These are phyloP conservation scores for Elaphomyces granulatus DNA, from an alignment of 495 filamentous ascomycete genomes.

Conservation along the genomic window DNA sequence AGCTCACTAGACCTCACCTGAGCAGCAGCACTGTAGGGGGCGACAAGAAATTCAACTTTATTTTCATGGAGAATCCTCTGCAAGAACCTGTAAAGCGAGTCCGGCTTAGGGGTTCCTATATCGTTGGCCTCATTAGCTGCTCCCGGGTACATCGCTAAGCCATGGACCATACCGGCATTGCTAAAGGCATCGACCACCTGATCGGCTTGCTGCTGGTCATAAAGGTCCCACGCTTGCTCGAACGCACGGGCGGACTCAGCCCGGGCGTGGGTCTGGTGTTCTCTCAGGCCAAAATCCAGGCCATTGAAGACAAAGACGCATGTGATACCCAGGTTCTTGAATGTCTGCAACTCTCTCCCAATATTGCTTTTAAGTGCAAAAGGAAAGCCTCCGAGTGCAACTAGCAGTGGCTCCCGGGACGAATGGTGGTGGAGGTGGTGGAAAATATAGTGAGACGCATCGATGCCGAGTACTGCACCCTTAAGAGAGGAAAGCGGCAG, in stretches of 20 bases:
- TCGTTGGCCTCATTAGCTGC: not conserved
- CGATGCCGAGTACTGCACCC: slow-evolving; percentile 63
- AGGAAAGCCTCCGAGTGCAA: slow-evolving; percentile 80
- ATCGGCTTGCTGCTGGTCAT: slow-evolving; percentile 63
- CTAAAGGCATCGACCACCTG: slow-evolving; percentile 74
- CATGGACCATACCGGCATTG: slow-evolving; percentile 46
- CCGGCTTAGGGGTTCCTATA: slow-evolving; percentile 40
- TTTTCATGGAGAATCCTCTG: slow-evolving; percentile 57
- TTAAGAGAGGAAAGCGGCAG: slow-evolving; percentile 50
- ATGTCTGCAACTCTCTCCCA: slow-evolving; percentile 55
- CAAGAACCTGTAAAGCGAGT: slow-evolving; percentile 55
- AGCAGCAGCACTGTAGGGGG: slow-evolving; percentile 79
- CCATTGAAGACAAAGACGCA: slow-evolving; percentile 87
- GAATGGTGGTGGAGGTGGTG: slow-evolving; percentile 52
- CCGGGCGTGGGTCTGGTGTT: slow-evolving; percentile 40
- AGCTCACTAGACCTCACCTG: slow-evolving; percentile 47
- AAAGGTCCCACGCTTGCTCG: slow-evolving; percentile 66
- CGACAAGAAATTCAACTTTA: slow-evolving; percentile 64
- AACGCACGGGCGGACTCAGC: slow-evolving; percentile 31
- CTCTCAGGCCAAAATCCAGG: slow-evolving; percentile 56
- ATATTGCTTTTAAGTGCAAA: slow-evolving; percentile 59
- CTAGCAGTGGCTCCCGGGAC: slow-evolving; percentile 68
- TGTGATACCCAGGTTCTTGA: slow-evolving; percentile 43
- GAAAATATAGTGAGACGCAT: slow-evolving; percentile 78
- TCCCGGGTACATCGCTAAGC: not conserved